These are phyloP conservation scores for Pharnaceum exiguum DNA, from an alignment of 148 eudicot genomes.

Conservation along the genomic window DNA sequence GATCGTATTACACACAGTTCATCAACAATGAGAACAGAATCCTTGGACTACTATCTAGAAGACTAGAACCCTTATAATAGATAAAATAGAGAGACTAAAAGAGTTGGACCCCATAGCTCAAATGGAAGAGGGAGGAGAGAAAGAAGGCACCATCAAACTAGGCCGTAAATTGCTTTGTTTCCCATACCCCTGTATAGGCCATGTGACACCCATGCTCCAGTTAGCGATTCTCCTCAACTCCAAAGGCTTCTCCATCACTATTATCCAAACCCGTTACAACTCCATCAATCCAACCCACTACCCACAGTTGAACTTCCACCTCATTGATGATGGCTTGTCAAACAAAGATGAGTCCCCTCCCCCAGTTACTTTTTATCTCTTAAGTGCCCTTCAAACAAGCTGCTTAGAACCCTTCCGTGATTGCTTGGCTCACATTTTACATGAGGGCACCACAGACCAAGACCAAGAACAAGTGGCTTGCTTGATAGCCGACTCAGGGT, in stretches of 20 bases:
- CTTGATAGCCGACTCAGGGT: constrained; percentile 18
- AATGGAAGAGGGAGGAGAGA: background rate
- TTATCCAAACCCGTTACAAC: constrained; percentile 19
- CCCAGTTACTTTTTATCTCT: background rate
- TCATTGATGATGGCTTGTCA: constrained; percentile 12
- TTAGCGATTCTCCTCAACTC: constrained; percentile 20
- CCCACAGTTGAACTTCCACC: background rate
- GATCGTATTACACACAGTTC: too few species aligned
- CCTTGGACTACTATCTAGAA: too few species aligned
- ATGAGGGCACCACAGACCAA: too few species aligned
- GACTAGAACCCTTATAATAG: too few species aligned
- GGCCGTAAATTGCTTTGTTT: constrained; percentile 7
- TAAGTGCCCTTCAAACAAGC: background rate
- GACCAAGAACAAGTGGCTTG: constrained; percentile 5
- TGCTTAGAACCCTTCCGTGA: constrained; percentile 12
- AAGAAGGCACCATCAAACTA: background rate
- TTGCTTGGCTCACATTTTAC: constrained; percentile 12
- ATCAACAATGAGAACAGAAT: too few species aligned
- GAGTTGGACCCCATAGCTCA: background rate
- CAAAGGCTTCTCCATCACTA: constrained; percentile 21
- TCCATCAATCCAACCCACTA: constrained; percentile 22
- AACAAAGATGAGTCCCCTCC: background rate
- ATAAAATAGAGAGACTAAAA: too few species aligned
- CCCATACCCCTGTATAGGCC: constrained; percentile 28
- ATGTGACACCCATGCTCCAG: constrained; percentile 25